Base-by-base conservation (phyloP, 2,329 filamentous ascomycete species). In the Hypoxylon sp. region DNA sequence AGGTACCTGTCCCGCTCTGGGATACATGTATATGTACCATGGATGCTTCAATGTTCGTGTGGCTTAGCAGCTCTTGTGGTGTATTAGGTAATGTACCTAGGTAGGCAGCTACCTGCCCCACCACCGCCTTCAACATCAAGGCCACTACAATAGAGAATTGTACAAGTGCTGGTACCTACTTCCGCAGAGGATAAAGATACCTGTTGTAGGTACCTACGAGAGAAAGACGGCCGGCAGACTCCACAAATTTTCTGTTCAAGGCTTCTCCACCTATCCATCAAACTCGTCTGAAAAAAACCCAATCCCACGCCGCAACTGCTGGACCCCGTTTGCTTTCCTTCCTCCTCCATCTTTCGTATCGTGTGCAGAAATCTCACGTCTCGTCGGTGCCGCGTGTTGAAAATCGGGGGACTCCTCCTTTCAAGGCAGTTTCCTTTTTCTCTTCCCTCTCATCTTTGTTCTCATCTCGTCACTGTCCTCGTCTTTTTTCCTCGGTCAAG, bases 401-500 rank as follows among this genome's bases (percentile, higher is more conserved):
- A 75, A 77, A 74, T 74, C 68, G 75, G 79, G 76, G 76, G 75
- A 75, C 74, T 77, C 74, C 75, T 79, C 74, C 73, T 76, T 79
- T 77, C 67, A 78, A 77, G 78, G 77, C 77, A 76, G 76, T 80
- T 79, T 81, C 78, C 78, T 78, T 79, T 78, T 75, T 69, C 72
- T 75, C 72, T 76, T 73, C 74, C 67, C 64, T 77, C 74, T 78
- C 74, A 70, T 78, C 68, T 73, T 76, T 77, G 64, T 73, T 65
- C 25, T 74, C 65, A 57, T 74, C 71, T 69, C 69, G 58, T 71
- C 71, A 69, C 66, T 61, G 32, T 61, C 69, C 34, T 69, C 71
- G 58, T 75, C 67, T 52, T 70, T 71, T 70, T 71, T 72, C 54
- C 65, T 62, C 66, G 30, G 65, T 70, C 60, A 61, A 70, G 67